These are phyloP conservation scores for Saccharomycopsis sp. DNA, from an alignment of 805 yeast species.

Conservation along the genomic window DNA sequence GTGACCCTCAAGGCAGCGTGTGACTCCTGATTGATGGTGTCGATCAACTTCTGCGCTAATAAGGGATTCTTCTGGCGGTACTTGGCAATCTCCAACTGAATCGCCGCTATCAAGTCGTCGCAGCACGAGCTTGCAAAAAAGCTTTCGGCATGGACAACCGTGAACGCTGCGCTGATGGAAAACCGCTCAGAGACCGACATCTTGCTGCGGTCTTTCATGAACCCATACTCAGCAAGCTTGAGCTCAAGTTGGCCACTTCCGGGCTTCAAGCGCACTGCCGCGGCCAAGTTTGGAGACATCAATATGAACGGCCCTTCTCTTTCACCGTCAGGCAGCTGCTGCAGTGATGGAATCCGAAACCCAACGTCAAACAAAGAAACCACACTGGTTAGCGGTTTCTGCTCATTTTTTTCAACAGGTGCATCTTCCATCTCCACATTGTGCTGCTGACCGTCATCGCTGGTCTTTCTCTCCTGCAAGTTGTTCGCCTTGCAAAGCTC, in stretches of 20 bases:
- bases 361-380: slow-evolving; percentile 44
- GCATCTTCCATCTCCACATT: slow-evolving; percentile 38
- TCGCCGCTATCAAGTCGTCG: slow-evolving; percentile 59
- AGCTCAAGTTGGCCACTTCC: background rate
- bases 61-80: slow-evolving; percentile 19
- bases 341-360: slow-evolving; percentile 30
- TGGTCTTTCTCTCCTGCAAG: slow-evolving; percentile 27
- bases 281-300: slow-evolving; percentile 26
- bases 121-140: slow-evolving; percentile 58
- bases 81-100: slow-evolving; percentile 39
- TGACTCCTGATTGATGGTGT: slow-evolving; percentile 48
- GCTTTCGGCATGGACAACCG: slow-evolving; percentile 58
- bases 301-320: no score
- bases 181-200: slow-evolving; percentile 14
- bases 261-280: slow-evolving; percentile 24
- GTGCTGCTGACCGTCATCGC: slow-evolving; percentile 39
- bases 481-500: slow-evolving; percentile 35
- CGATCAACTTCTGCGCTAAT: slow-evolving; percentile 28
- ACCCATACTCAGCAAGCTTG: background rate
- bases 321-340: background rate
- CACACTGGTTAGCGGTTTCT: background rate
- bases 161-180: slow-evolving; percentile 47
- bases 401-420: slow-evolving; percentile 24
- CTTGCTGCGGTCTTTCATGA: slow-evolving; percentile 6
- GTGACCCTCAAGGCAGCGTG: slow-evolving; percentile 71